Evolutionary conservation across 305 asterid genomes (phyloP).

Genomic region (Fraxinus dipetala): DNA sequence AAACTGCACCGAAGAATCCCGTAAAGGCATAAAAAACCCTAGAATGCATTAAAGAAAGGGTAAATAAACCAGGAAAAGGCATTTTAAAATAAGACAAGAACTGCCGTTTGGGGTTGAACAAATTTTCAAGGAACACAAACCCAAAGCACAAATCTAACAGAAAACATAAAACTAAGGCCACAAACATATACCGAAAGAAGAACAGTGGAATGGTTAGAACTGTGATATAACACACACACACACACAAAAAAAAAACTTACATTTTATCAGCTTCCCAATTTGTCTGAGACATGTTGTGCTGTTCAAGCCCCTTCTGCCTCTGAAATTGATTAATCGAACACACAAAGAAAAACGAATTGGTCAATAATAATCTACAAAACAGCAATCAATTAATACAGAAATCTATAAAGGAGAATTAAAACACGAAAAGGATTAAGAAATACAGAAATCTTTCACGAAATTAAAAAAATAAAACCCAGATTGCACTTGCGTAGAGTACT

Average conservation of each 20-base stretch:
- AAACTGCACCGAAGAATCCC: neutral
- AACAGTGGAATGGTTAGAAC: neutral
- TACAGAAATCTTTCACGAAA: conserved; percentile 17
- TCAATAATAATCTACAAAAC: neutral
- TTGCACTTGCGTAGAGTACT: neutral
- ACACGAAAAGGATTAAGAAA: conserved; percentile 9
- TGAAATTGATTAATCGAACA: conserved; percentile 30
- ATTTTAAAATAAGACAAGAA: conserved; percentile 3
- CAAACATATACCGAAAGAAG: conserved; percentile 4
- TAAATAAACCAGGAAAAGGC: neutral
- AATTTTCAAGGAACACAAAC: conserved; percentile 3
- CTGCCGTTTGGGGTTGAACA: neutral
- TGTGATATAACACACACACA: neutral
- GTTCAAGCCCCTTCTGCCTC: conserved; percentile 25
- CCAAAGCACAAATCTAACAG: conserved; percentile 12
- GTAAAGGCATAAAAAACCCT: conserved; percentile 14
- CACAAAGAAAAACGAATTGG: conserved; percentile 1
- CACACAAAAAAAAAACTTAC: conserved; percentile 35
- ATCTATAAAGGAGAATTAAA: conserved; percentile 17
- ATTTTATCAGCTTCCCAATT: conserved; percentile 99
- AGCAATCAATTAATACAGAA: conserved; percentile 8
- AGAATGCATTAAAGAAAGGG: neutral
- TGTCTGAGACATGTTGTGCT: conserved; percentile 75
- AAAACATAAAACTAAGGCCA: conserved; percentile 14
- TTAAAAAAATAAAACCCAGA: neutral